Evolutionary conservation across 1,284 basidiomycete species (phyloP), one percentile per base, ranked within the genome.

Genomic region (Leccinum ponderosum): DNA sequence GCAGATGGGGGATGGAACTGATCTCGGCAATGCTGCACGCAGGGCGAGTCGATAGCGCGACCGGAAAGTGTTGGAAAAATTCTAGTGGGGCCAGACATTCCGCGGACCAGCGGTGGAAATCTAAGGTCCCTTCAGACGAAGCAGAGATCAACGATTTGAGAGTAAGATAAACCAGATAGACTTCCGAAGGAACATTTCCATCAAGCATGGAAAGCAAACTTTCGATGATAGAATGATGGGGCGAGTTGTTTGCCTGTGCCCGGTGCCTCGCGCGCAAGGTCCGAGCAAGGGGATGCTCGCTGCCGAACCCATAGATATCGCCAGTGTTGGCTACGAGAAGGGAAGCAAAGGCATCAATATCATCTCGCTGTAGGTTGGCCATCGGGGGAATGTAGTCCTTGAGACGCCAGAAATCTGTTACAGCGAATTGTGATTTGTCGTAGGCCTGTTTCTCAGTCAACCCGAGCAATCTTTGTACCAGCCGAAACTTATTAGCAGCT

Each of bases 401-500:
- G 67, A 96, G 77, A 42, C 85, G 82, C 94, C 94, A 96, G 71
- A 96, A 95, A 64, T 90, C 86, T 2, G 78, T 78, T 56, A 74
- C 76, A 3, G 83, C 76, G 62, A 91, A 91, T 27, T 78, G 77
- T 3, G 72, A 71, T 57, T 76, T 73, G 20, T 75, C 70, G 47
- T 82, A 80, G 8, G 75, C 67, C 5, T 73, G 72, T 14, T 73
- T 69, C 5, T 71, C 61, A 4, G 82, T 76, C 60, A 84, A 75
- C 15, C 84, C 80, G 3, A 78, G 77, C 27, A 93, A 75, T 37
- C 83, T 82, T 37, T 86, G 82, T 20, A 89, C 89, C n/a, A 92
- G 73, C 12, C 87, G 81, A 72, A 93, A 93, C 71, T 91, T 93
- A 71, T 87, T 89, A 2, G 86, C 83, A 1, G 82, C 80, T 61